Base-by-base conservation (phyloP, 148 eudicot species). In the Salicornia ramosissima region DNA sequence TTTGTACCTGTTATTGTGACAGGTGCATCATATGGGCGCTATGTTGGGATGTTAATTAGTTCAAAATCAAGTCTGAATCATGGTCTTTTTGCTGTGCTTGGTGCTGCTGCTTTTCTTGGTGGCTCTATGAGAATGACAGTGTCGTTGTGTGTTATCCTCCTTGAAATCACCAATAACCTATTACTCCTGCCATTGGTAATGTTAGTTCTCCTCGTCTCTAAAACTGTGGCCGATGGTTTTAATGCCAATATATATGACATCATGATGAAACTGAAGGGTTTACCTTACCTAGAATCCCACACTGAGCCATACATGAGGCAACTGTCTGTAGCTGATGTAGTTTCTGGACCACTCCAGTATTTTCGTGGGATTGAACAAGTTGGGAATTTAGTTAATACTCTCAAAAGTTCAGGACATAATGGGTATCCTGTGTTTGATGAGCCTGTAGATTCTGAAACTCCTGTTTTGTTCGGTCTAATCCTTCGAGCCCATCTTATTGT, bases 261-360 rank as follows among this genome's bases (percentile, higher is more conserved):
- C 64, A 79, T 94, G 68, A 87, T 94, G 96, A 84, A 73, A 60
- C 45, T 78, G 75, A 94, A 94, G 81, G 97, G 97, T 6, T 82
- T 94, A 39, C 98, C 97, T 62, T 90, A 90, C 77, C 80, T 94
- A 42, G 96, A 87, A 80, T 46, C 86, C 77, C 88, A 88, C 50
- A 92, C 79, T 42, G 98, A 94, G 83, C 96, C 98, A 45, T 94
- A 90, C 77, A 90, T 94, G 97, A 88, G 92, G 77, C 97, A 88
- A 76, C 81, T 94, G 71, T 83, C 88, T 0, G 99, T 86, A 34
- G 78, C 81, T 39, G 99, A 94, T 57, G 87, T 94, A 25, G 88
- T 85, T 55, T 77, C 87, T 1, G 97, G 96, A 60, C 97, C 99
- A 21, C 93, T 94, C 65, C 81, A 76, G 79, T 71, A 73, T 64